Base-by-base conservation (phyloP, 352 stramenopile species). In the Globisporangium irregulare region DNA sequence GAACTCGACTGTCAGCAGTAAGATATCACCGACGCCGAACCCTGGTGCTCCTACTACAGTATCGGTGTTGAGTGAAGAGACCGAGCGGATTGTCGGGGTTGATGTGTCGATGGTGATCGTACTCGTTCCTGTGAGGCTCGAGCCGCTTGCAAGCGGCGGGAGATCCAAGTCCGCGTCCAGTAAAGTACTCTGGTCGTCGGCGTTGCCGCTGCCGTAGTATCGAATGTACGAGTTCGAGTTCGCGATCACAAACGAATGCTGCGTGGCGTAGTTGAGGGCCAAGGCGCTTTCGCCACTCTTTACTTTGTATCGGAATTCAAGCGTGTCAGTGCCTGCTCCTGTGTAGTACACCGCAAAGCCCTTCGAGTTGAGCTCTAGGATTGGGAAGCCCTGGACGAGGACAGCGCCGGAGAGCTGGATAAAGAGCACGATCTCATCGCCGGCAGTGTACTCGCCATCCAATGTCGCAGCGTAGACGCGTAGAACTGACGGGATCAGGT, bases 281-380 rank as follows among this genome's bases (percentile, higher is more conserved):
- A 46, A 12, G 0, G 82, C 65, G 0, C 58, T 22, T 34, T 96
- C 84, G 8, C 81, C 81, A 2, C 61, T 1, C 2, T 77, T 59
- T 12, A 96, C 67, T 66, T 78, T 80, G 66, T 96, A 95, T 12
- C 85, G 78, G 58, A 95, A 96, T 58, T 72, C 67, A 29, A 96
- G 58, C 1, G 58, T 69, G 1, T 77, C 68, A 0, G 86, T 84
- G 1, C 69, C 73, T 29, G 74, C 86, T 1, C 89, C 86, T 0
- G 71, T 78, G 2, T 74, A 73, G 64, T 81, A 95, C 0, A 73
- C 25, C 0, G 85, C 86, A 32, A 83, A 62, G 2, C 84, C 85
- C 2, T 80, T 79, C 3, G 84, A 94, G 61, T 92, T 87, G 10
- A 96, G 66, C 50, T 92, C 83, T 20, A 96, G 68, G 18, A 85